Evolutionary conservation across 768 basidiomycete species (phyloP).

Genomic region (Dioszegia crocea): DNA sequence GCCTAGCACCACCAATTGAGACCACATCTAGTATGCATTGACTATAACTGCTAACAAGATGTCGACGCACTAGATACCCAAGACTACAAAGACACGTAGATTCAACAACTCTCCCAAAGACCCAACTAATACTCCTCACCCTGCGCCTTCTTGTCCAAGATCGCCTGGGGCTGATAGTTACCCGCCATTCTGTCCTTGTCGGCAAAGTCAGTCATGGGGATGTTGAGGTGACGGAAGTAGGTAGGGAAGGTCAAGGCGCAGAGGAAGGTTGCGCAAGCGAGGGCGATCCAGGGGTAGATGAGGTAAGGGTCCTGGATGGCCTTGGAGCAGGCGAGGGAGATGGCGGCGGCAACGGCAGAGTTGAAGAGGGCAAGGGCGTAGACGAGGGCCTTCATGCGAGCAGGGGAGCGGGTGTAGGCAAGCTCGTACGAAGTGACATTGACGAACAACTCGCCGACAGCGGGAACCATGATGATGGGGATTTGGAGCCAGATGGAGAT

Average conservation of each 20-base stretch:
- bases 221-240: slow-evolving; percentile 37
- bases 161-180: slow-evolving; percentile 9
- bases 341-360: slow-evolving; percentile 38
- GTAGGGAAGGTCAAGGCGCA: slow-evolving; percentile 29
- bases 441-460: slow-evolving; percentile 37
- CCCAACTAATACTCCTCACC: neutral
- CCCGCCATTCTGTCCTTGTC: slow-evolving; percentile 19
- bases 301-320: slow-evolving; percentile 45
- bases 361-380: slow-evolving; percentile 26
- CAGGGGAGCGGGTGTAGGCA: slow-evolving; percentile 46
- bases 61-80: too few species aligned
- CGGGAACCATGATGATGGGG: slow-evolving; percentile 40
- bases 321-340: slow-evolving; percentile 33
- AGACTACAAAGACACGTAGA: neutral
- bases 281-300: slow-evolving; percentile 34
- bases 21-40: too few species aligned
- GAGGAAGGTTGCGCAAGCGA: slow-evolving; percentile 17
- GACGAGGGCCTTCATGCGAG: slow-evolving; percentile 42
- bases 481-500: slow-evolving; percentile 39
- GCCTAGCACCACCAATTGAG: too few species aligned
- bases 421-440: slow-evolving; percentile 34
- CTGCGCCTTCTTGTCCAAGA: neutral
- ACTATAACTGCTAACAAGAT: too few species aligned
- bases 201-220: slow-evolving; percentile 21
- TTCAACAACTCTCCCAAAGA: neutral